A percentile compares a stretch with the other conserved stretches of the same genome.
Conservation (phyloP, 129 eudicot species). For the Dittrichia graveolens region DNA sequence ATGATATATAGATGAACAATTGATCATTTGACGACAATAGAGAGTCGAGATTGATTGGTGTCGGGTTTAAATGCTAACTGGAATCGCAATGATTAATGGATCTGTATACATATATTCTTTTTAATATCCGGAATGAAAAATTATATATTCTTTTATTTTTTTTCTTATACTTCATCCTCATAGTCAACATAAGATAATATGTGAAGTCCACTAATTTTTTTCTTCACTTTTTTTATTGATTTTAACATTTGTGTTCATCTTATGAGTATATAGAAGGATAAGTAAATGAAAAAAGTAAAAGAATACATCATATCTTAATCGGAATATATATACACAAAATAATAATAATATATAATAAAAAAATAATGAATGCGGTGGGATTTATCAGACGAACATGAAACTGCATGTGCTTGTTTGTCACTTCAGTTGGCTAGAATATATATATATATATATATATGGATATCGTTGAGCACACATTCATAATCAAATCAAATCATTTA, state of each 20-base stretch:
- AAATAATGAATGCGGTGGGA: conserved; percentile 10
- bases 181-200: too few relatives aligned
- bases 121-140: background rate
- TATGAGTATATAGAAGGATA: too few relatives aligned
- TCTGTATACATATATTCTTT: background rate
- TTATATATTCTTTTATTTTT: too few relatives aligned
- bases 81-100: conserved; percentile 23
- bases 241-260: too few relatives aligned
- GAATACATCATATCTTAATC: too few relatives aligned
- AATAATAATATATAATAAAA: background rate
- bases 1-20: conserved; percentile 18
- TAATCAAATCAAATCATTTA: conserved; percentile 17
- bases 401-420: conserved; percentile 33
- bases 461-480: conserved; percentile 1
- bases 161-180: too few relatives aligned
- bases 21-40: conserved; percentile 32
- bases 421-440: conserved; percentile 18
- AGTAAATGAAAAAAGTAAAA: too few relatives aligned
- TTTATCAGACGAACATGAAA: conserved; percentile 37
- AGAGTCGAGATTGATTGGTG: conserved; percentile 35
- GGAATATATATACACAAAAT: conserved; percentile 2
- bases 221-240: too few relatives aligned
- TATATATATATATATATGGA: too few relatives aligned
- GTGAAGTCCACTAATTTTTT: too few relatives aligned
- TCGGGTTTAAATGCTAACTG: conserved; percentile 21